Conservation (phyloP, 768 basidiomycete species). For the Coprinellus aureogranulatus region DNA sequence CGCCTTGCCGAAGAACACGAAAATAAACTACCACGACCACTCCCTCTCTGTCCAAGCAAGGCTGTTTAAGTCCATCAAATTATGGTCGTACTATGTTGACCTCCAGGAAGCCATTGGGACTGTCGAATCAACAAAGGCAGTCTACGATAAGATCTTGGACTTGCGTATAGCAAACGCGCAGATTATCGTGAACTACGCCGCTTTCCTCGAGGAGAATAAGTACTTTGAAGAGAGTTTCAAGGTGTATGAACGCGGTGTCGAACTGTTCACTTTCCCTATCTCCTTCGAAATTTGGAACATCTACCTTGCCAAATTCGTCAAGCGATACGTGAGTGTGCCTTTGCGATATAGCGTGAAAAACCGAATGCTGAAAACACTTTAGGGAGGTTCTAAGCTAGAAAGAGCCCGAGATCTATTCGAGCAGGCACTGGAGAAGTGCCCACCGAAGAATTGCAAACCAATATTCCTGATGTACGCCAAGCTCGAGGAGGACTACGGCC, state of each 20-base stretch:
- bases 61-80: conserved; percentile 94
- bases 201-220: conserved; percentile 95
- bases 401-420: conserved; percentile 97
- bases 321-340: conserved; percentile 91
- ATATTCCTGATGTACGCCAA: conserved; percentile 96
- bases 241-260: conserved; percentile 96
- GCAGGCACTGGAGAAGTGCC: conserved; percentile 95
- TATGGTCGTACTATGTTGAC: conserved; percentile 99
- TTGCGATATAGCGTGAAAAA: too few species aligned
- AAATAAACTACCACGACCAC: conserved; percentile 93
- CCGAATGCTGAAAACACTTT: too few species aligned
- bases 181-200: conserved; percentile 94
- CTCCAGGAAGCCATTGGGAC: conserved; percentile 96
- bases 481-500: conserved; percentile 90
- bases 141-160: conserved; percentile 96
- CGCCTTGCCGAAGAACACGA: conserved; percentile 83
- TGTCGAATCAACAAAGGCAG: conserved; percentile 84
- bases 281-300: conserved; percentile 99
- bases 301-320: conserved; percentile 94
- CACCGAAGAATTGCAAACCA: conserved; percentile 90
- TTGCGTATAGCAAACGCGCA: conserved; percentile 98
- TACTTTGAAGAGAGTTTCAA: conserved; percentile 99
- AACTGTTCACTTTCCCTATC: conserved; percentile 95
- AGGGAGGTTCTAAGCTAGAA: conserved; percentile 94
- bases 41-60: conserved; percentile 81